Base-by-base conservation (phyloP, 2,329 filamentous ascomycete species). In the Dactylella cylindrospora region DNA sequence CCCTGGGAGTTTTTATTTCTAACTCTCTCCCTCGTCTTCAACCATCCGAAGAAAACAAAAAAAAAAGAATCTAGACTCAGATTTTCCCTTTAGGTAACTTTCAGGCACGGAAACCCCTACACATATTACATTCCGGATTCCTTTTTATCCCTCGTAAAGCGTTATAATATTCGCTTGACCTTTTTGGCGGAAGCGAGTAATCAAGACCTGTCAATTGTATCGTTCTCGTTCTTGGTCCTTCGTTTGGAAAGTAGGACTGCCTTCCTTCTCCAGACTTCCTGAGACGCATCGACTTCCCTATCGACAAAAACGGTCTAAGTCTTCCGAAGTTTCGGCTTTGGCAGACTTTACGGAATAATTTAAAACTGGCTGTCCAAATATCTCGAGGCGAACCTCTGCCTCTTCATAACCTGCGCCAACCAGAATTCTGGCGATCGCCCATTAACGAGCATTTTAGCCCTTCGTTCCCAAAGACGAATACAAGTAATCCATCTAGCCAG, bases 281-380 rank as follows among this genome's bases (percentile, higher is more conserved):
- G 6, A 38, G 22, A 22, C 57, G 57, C 57, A 45, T 62, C 57
- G 31, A 44, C 57, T 50, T 54, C 44, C 38, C 49, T 39, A 62
- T 54, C 50, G 32, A 23, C 33, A 35, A 44, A 39, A 23, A 29
- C 41, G 19, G 36, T 23, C 45, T 31, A 50, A 62, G 57, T 62
- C 57, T 54, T 54, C 57, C 57, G 54, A 62, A 62, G 57, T 62
- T 62, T 53, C 57, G 57, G 36, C 57, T 62, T 62, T 62, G 57
- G 57, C 41, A 52, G 57, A 62, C 57, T 54, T 55, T 46, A 51
- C 38, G 23, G 20, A 46, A 49, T 26, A 49, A 31, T 45, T 62
- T 62, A 62, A 62, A 62, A 62, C 57, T 62, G 57, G 57, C 57
- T 62, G 57, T 62, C 57, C 57, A 62, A 54, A 62, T 62, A 62